phyloP scores from a whole-genome alignment of 495 filamentous ascomycete genomes.

The Penicillium chermesinum region DNA sequence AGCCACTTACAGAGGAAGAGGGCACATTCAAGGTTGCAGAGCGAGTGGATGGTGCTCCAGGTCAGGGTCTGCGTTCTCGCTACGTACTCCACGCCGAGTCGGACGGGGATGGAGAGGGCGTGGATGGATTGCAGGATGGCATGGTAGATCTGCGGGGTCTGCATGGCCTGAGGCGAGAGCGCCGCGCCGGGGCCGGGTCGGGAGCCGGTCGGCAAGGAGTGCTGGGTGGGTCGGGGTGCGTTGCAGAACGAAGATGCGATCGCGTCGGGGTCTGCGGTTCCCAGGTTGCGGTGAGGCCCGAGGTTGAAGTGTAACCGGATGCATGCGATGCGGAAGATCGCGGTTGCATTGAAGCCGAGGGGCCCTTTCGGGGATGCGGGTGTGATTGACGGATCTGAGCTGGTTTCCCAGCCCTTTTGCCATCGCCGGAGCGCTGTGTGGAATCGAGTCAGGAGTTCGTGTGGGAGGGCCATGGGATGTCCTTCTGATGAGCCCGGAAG shows the following conservation, averaged over 20 bases:
- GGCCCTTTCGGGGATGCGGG: slow-evolving; percentile 32
- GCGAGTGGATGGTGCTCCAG: slow-evolving; percentile 37
- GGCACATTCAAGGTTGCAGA: slow-evolving; percentile 21
- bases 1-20: slow-evolving; percentile 13
- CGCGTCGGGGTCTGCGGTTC: slow-evolving; percentile 20
- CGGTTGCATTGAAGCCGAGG: slow-evolving; percentile 35
- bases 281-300: slow-evolving; percentile 22
- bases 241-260: slow-evolving; percentile 14
- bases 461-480: not conserved
- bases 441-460: slow-evolving; percentile 11
- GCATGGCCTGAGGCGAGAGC: not conserved
- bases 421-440: slow-evolving; percentile 38
- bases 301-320: slow-evolving; percentile 29
- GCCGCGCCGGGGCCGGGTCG: not conserved
- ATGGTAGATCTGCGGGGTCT: slow-evolving; percentile 18
- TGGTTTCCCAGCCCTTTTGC: slow-evolving; percentile 31
- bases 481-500: slow-evolving; percentile 13
- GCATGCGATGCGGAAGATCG: slow-evolving; percentile 33
- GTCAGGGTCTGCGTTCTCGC: slow-evolving; percentile 29
- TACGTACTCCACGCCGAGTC: slow-evolving; percentile 32
- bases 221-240: slow-evolving; percentile 1
- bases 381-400: slow-evolving; percentile 29
- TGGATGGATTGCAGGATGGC: slow-evolving; percentile 36
- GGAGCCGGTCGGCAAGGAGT: not conserved
- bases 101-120: slow-evolving; percentile 36